A percentile compares a stretch with the other conserved stretches of the same genome.
Conservation (phyloP, 352 stramenopile species). For the Globisporangium cystogenes region DNA sequence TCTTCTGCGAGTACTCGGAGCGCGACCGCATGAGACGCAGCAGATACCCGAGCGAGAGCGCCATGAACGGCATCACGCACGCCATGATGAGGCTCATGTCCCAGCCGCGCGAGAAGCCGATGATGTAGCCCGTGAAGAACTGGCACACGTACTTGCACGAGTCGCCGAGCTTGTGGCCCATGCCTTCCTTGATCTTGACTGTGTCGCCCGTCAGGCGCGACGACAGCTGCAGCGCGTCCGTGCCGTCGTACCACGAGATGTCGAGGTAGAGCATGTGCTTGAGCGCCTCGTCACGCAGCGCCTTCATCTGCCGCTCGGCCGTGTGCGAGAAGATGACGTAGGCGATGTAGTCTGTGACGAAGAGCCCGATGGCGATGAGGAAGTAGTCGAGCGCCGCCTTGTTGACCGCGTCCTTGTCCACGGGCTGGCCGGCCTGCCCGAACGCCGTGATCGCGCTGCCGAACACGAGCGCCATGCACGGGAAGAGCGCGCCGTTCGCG, state of each 20-base stretch:
- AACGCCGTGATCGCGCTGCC: conserved; percentile 37
- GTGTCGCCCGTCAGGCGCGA: conserved; percentile 38
- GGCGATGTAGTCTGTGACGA: conserved; percentile 26
- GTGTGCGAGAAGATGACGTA: conserved; percentile 24
- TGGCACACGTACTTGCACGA: conserved; percentile 12
- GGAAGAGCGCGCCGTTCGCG: conserved; percentile 37
- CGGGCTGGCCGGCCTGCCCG: conserved; percentile 9
- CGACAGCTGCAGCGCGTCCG: conserved; percentile 37
- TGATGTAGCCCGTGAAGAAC: conserved; percentile 29
- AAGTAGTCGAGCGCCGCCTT: conserved; percentile 24
- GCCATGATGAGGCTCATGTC: conserved; percentile 42
- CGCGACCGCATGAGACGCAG: conserved; percentile 17
- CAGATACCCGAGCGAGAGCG: conserved; percentile 25
- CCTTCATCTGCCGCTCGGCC: conserved; percentile 44
- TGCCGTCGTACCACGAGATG: conserved; percentile 45
- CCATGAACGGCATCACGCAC: conserved; percentile 37
- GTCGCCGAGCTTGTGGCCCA: conserved; percentile 49
- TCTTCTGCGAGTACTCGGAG: conserved; percentile 23
- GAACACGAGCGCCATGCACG: conserved; percentile 49
- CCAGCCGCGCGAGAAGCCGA: conserved; percentile 45
- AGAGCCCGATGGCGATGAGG: conserved; percentile 25
- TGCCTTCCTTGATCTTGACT: conserved; percentile 52
- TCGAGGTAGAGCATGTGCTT: conserved; percentile 47
- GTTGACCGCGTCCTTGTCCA: conserved; percentile 21
- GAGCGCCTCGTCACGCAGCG: conserved; percentile 23